Evolutionary conservation across 345 rosid genomes (phyloP), one percentile per base, ranked within the genome.

Genomic region (Hirschfeldia incana): DNA sequence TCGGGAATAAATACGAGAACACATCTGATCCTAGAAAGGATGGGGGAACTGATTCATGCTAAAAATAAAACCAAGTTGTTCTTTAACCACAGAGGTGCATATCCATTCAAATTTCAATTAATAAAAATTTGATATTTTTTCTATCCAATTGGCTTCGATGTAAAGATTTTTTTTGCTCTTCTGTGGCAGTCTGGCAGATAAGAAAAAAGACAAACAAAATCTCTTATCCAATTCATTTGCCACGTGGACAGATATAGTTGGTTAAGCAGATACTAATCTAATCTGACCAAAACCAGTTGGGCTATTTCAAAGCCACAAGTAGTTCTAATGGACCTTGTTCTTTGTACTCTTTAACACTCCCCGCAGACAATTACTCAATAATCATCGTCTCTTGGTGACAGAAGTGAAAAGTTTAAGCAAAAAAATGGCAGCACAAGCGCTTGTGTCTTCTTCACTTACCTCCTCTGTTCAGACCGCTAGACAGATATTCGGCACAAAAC

Each of bases 391-490:
- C 74, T 73, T 81, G 77, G 77, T 72, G 77, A 55, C 75, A 67
- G 77, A 81, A 73, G 33, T 13, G 26, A 58, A 32, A 34, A 4
- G 65, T 55, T 59, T 53, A 21, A 63, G 64, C 66, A 64, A 58
- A 64, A 74, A 77, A 57, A 90, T 93, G 96, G 99, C 97, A 74
- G 78, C 98, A 70, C 99, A 92, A 77, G 97, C 96, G 53, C 89
- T 92, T 32, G 86, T 92, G n/a, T 92, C 99, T 33, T 89, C 97
- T 42, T 90, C 97, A 55, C 90, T 92, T 5, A 83, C 90, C 65
- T 87, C 97, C 55, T 87, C 97, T 2, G 91, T 89, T 42, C 95
- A 94, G 82, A 78, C 86, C 8, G 91, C 93, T 9, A 92, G 98
- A 73, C 91, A 91, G 76, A 79, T 92, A 21, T 62, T 91, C 1